Conservation (phyloP, 805 yeast genomes). For the Maudiozyma serrabonitensis region DNA sequence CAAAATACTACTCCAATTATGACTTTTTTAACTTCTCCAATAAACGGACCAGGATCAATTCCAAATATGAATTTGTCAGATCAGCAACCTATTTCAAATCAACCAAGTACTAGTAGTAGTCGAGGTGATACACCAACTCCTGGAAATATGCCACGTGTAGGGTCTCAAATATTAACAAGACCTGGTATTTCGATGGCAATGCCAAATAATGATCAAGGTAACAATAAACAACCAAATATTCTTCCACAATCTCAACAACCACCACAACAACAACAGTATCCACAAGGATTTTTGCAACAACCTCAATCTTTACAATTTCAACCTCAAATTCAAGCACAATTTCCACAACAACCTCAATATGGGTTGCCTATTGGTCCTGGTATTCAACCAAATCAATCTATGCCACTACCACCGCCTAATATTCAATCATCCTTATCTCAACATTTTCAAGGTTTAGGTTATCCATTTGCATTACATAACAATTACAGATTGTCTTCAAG, state of each 20-base stretch:
- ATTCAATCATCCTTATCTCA: not conserved
- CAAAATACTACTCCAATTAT: constrained; percentile 5
- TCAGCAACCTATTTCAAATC: not conserved
- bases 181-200: not conserved
- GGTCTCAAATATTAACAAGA: not conserved
- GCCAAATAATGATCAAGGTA: not conserved
- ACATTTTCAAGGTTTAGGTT: constrained; percentile 2
- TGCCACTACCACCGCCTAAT: not conserved
- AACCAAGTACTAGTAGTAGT: not conserved
- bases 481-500: constrained; percentile 1
- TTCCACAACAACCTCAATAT: not conserved
- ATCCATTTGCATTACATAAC: constrained; percentile 4
- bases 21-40: constrained; percentile 10
- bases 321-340: not conserved
- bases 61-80: constrained; percentile 2
- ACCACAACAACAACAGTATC: not conserved
- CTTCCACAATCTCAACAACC: not conserved
- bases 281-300: not conserved
- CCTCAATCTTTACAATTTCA: not conserved
- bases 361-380: not conserved
- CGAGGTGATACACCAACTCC: not conserved
- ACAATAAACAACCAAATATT: not conserved
- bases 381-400: not conserved
- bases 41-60: constrained; percentile 8
- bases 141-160: not conserved